Evolutionary conservation across 768 basidiomycete genomes (phyloP), one percentile per base, ranked within the genome.

Genomic region (Pisolithus albus): DNA sequence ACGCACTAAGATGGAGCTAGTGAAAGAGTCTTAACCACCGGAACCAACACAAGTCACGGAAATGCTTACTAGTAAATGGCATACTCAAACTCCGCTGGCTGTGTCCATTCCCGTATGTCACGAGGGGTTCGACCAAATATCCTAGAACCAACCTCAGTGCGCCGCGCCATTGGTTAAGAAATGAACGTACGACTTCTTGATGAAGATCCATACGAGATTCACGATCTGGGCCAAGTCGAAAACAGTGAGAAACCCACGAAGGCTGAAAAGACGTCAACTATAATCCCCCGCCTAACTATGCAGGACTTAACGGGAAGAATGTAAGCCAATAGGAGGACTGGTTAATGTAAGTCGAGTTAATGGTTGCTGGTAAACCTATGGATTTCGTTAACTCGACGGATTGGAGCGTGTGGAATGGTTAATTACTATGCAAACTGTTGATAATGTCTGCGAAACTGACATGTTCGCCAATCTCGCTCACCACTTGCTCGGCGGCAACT

Each of bases 141-240:
- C 46, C 88, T 90, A 46, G 4, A 21, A 53, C 41, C 5, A 36
- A 37, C 26, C 18, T 42, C 3, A n/a, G 43, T 62, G 16, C 58
- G 40, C 8, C 18, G n/a, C 40, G 49, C 42, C 18, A 38, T 18
- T 13, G 28, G 7, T 39, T 9, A 9, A 24, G 13, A 0, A 18
- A 32, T 6, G 39, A 28, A 26, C 82, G 37, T 62, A 89, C 87
- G 73, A 81, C 18, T 88, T 92, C 72, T 84, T 86, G 75, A 94
- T 75, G n/a, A 82, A 86, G 39, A 88, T 75, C 80, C 83, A 88
- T 34, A 93, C 59, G 23, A 99, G 76, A 63, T 96, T 96, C 70
- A 98, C 68, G 47, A 98, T 82, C 69, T 99, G 96, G 6, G 96
- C 95, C 32, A 99, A 74, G 66, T 99, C 96, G 63, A 98, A 98